Evolutionary conservation across 495 filamentous ascomycete species (phyloP).

Genomic region (Pyrenula massariospora): DNA sequence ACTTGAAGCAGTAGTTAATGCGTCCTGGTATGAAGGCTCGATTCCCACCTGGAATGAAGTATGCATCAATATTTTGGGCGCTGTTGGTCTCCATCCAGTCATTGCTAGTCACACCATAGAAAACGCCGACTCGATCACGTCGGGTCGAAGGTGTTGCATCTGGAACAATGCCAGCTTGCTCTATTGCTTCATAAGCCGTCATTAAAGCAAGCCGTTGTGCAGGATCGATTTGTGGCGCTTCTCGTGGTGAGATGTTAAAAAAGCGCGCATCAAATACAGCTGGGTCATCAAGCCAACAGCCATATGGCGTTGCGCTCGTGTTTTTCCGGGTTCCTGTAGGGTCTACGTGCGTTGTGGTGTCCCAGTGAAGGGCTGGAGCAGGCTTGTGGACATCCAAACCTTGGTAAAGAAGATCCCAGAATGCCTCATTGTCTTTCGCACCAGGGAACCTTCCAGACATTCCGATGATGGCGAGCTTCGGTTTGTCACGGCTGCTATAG

Average conservation of each 20-base stretch:
- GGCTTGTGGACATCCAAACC: slow-evolving; percentile 43
- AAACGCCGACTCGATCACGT: slow-evolving; percentile 75
- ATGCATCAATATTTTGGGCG: slow-evolving; percentile 13
- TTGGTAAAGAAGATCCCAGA: slow-evolving; percentile 62
- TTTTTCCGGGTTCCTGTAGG: slow-evolving; percentile 65
- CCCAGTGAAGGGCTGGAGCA: slow-evolving; percentile 62
- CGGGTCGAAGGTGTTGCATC: slow-evolving; percentile 77
- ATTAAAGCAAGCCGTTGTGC: slow-evolving; percentile 75
- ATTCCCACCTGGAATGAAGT: slow-evolving; percentile 14
- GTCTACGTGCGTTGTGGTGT: slow-evolving; percentile 68
- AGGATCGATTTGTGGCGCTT: slow-evolving; percentile 65
- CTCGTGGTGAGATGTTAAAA: slow-evolving; percentile 22
- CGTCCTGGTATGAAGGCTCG: slow-evolving; percentile 14
- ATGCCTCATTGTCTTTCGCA: slow-evolving; percentile 47
- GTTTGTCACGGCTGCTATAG: slow-evolving; percentile 4
- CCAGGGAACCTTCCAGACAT: slow-evolving; percentile 69
- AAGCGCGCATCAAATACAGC: slow-evolving; percentile 20
- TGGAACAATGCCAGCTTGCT: slow-evolving; percentile 82
- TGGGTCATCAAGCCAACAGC: slow-evolving; percentile 61
- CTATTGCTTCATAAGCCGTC: slow-evolving; percentile 81
- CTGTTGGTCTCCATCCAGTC: slow-evolving; percentile 8
- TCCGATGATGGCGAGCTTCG: slow-evolving; percentile 61
- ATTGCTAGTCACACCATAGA: slow-evolving; percentile 62
- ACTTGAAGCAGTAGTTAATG: slow-evolving; percentile 18
- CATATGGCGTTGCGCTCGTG: slow-evolving; percentile 71